A percentile compares a stretch with the other conserved stretches of the same genome.
These are phyloP conservation scores for Glutinoglossum americanum DNA, from an alignment of 495 filamentous ascomycete species.

Conservation along the genomic window DNA sequence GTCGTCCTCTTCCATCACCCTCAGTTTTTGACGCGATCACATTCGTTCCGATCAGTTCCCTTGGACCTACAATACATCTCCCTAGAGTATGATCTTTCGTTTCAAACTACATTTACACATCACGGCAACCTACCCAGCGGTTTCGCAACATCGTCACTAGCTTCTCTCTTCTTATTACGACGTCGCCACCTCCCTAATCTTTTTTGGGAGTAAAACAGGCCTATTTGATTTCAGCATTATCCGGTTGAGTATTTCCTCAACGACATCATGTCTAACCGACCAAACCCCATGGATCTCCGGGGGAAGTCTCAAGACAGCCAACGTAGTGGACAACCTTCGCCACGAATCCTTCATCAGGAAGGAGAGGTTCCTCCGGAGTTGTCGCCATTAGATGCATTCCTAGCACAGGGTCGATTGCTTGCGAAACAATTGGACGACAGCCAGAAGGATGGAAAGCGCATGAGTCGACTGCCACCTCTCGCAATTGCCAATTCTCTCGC, in stretches of 20 bases:
- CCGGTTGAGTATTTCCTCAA: not conserved
- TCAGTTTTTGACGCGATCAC: not conserved
- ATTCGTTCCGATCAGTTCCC: not conserved
- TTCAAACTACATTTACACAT: not conserved
- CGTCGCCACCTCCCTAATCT: not conserved
- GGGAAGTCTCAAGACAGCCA: not conserved
- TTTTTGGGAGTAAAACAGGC: not conserved
- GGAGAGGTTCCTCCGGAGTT: slow-evolving; percentile 81
- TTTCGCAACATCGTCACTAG: no score
- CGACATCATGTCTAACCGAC: not conserved
- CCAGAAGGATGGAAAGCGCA: slow-evolving; percentile 39
- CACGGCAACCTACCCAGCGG: not conserved
- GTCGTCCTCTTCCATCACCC: not conserved
- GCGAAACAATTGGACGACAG: slow-evolving; percentile 72
- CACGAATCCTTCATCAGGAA: slow-evolving; percentile 48
- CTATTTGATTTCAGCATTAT: not conserved
- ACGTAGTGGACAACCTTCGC: slow-evolving; percentile 25
- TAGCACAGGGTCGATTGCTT: slow-evolving; percentile 65
- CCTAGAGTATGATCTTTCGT: no score
- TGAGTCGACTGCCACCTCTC: slow-evolving; percentile 67
- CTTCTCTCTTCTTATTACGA: not conserved
- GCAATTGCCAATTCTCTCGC: slow-evolving; percentile 58
- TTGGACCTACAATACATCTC: no score
- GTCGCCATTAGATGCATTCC: slow-evolving; percentile 87
- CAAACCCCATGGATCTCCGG: not conserved